Percentiles rank a stretch among this genome's conserved stretches.
These are phyloP conservation scores for Parmelia sp. DNA, from an alignment of 495 filamentous ascomycete genomes.

Conservation along the genomic window DNA sequence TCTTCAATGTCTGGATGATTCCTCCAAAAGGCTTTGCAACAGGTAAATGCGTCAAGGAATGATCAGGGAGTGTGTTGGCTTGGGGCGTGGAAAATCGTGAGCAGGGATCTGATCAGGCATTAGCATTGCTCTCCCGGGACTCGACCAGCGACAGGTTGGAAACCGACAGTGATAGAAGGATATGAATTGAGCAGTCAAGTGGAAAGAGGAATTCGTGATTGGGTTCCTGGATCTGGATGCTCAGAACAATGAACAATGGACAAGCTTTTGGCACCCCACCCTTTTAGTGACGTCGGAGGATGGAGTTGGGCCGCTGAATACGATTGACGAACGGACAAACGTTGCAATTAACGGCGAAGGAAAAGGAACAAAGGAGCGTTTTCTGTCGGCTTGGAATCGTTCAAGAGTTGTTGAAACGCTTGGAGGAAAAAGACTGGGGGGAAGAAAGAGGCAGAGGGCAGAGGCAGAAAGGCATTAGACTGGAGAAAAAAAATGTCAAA, in stretches of 20 bases:
- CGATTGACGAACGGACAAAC: background rate
- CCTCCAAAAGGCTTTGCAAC: background rate
- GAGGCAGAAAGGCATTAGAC: background rate
- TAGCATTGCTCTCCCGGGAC: background rate
- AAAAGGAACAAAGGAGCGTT: constrained; percentile 1
- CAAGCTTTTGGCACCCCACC: constrained; percentile 8
- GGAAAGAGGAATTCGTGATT: background rate
- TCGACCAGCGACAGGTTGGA: background rate
- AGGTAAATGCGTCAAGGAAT: background rate
- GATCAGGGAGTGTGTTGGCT: constrained; percentile 1
- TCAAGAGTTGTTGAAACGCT: background rate
- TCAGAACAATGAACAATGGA: constrained; percentile 8
- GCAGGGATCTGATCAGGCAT: constrained; percentile 9
- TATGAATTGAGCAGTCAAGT: background rate
- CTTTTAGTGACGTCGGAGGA: constrained; percentile 5
- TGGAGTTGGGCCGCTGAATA: background rate
- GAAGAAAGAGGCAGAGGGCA: background rate
- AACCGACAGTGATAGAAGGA: constrained; percentile 5
- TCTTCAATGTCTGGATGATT: background rate
- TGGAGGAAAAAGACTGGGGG: background rate
- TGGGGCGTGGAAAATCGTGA: background rate
- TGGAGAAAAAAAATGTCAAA: background rate
- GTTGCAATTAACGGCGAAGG: background rate
- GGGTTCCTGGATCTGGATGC: background rate
- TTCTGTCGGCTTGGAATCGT: background rate